phyloP scores from a whole-genome alignment of 371 early-diverging fungal species.

The Mortierella sp. region DNA sequence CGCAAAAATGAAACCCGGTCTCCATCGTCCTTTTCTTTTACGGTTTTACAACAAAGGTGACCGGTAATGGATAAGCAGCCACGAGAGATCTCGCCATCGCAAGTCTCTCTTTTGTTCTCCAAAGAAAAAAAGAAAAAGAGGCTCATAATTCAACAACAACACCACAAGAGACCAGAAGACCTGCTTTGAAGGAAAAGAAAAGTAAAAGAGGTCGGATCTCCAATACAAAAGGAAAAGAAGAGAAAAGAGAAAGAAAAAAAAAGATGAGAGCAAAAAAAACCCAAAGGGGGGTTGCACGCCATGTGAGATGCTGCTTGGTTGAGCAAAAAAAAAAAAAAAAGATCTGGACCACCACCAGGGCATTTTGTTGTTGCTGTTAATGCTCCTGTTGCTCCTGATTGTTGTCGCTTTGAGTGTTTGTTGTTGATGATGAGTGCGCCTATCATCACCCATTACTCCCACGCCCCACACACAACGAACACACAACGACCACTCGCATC shows the following conservation, averaged over 20 bases:
- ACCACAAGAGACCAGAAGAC: not conserved
- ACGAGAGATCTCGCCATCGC: slow-evolving; percentile 4
- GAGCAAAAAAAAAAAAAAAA: not conserved
- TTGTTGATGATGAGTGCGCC: not conserved
- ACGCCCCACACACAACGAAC: not conserved
- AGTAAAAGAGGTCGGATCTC: not conserved
- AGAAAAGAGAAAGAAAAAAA: not conserved
- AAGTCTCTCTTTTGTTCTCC: not conserved
- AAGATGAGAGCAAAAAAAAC: not conserved
- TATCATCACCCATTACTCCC: not conserved
- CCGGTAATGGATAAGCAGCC: not conserved
- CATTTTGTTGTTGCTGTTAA: not conserved
- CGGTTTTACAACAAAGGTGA: not conserved
- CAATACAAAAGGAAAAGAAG: not conserved
- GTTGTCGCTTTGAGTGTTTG: not conserved
- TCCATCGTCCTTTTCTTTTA: not conserved
- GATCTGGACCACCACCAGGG: not conserved
- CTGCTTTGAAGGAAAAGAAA: not conserved
- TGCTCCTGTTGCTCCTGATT: not conserved
- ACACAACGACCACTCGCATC: not conserved
- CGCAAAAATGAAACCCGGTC: not conserved
- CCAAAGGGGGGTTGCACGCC: not conserved
- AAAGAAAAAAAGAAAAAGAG: not conserved
- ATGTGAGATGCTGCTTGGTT: not conserved
- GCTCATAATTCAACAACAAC: not conserved